Conservation (phyloP, 352 stramenopile species). For the Phytophthora sp. region DNA sequence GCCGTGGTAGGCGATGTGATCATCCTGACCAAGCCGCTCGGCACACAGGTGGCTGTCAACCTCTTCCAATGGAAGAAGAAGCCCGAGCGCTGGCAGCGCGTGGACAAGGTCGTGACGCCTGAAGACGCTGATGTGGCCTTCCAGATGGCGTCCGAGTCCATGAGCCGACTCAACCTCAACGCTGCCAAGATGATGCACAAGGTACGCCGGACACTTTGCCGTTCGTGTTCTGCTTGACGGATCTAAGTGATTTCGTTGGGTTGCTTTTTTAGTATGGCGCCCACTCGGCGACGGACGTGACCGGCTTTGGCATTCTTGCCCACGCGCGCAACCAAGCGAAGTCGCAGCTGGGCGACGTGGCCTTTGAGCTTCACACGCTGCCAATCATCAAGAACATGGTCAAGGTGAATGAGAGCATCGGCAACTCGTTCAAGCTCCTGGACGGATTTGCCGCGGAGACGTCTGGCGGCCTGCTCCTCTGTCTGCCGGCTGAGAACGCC, state of each 20-base stretch:
- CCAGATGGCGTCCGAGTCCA: constrained; percentile 92
- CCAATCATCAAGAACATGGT: constrained; percentile 92
- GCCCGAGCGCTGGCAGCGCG: constrained; percentile 75
- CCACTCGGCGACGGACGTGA: constrained; percentile 95
- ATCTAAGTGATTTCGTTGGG: not conserved
- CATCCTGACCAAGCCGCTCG: constrained; percentile 94
- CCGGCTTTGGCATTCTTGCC: constrained; percentile 95
- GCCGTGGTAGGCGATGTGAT: constrained; percentile 90
- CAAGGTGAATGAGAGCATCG: constrained; percentile 86
- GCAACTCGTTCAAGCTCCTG: constrained; percentile 93
- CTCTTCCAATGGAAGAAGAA: constrained; percentile 93
- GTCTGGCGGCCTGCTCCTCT: constrained; percentile 94
- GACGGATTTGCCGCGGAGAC: constrained; percentile 94
- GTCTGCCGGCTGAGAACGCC: constrained; percentile 85
- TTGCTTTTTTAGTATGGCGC: constrained; percentile 73
- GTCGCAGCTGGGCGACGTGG: constrained; percentile 88
- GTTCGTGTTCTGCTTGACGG: not conserved
- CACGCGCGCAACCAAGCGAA: constrained; percentile 94
- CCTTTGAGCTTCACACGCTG: constrained; percentile 93
- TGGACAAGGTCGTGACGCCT: constrained; percentile 69
- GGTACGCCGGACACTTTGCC: constrained; percentile 26
- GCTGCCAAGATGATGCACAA: constrained; percentile 92
- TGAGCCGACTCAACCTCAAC: constrained; percentile 93
- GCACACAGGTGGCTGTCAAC: constrained; percentile 95
- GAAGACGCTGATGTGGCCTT: constrained; percentile 89